phyloP scores from a whole-genome alignment of 352 stramenopile species.

The Globisporangium splendens region DNA sequence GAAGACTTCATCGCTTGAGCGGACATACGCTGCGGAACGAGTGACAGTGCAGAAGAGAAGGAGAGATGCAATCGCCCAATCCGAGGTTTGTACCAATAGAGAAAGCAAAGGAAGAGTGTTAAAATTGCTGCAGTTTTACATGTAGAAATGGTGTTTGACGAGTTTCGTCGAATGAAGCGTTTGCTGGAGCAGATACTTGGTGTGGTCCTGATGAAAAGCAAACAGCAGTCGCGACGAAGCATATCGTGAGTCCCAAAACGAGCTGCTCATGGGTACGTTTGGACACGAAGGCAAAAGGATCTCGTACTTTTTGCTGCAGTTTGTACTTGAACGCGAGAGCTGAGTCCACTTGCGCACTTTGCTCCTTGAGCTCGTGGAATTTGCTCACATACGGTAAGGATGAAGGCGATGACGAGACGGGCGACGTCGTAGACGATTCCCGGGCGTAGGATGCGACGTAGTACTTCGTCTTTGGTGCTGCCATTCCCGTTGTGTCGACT shows the following conservation, averaged over 20 bases:
- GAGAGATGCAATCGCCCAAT: neutral
- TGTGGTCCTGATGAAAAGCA: conserved; percentile 24
- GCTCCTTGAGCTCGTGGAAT: conserved; percentile 31
- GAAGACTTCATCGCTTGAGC: conserved; percentile 76
- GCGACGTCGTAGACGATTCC: conserved; percentile 11
- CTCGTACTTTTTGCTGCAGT: conserved; percentile 38
- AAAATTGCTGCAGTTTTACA: conserved; percentile 18
- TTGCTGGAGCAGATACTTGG: conserved; percentile 42
- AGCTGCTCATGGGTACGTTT: conserved; percentile 2
- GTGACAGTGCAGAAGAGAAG: neutral
- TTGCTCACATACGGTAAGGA: conserved; percentile 9
- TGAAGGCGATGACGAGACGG: conserved; percentile 1
- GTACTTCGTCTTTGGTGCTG: conserved; percentile 27
- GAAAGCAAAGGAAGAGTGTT: conserved; percentile 1
- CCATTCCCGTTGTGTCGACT: conserved; percentile 9
- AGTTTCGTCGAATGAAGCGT: conserved; percentile 26
- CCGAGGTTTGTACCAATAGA: neutral
- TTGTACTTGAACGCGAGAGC: conserved; percentile 38
- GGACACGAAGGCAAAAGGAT: neutral
- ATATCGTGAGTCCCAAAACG: neutral
- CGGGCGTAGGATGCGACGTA: conserved; percentile 32
- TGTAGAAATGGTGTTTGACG: conserved; percentile 28
- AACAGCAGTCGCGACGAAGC: too few relatives aligned
- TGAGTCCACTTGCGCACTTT: conserved; percentile 26
- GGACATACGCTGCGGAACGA: neutral